Evolutionary conservation across 148 eudicot genomes (phyloP), one percentile per base, ranked within the genome.

Genomic region (Rhododendron ovatum): DNA sequence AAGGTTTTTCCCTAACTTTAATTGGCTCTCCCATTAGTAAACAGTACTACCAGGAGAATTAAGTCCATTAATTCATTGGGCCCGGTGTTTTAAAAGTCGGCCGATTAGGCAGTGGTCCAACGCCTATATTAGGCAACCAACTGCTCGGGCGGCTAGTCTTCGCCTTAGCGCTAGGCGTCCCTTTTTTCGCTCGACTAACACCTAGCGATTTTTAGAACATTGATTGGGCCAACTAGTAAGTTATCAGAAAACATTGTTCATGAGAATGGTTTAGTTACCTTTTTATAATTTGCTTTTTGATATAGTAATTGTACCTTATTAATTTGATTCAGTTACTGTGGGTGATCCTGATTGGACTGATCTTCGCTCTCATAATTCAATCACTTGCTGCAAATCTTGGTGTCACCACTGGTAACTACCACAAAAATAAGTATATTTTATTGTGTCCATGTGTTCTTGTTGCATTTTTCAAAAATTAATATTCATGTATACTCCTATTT

Each of bases 331-430:
- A 96, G 99, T 91, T 96, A 78, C 87, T 95, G 9, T 96, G 98
- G 98, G 94, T 96, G 88, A 93, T 94, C 57, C 92, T 96, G 20
- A 89, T 95, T 48, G 98, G 98, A 80, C 87, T 96, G 83, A 89
- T 95, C 10, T 96, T 96, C 65, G 98, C 99, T 39, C 90, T 95
- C 43, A 91, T 95, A 17, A 96, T 95, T 50, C 99, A 96, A 85
- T 94, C 99, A 26, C 92, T 96, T 17, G 98, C 98, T 9, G 98
- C 98, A 45, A 95, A 96, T 78, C 96, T 96, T 79, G 98, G 98
- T n/a, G 99, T 96, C 85, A 89, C 88, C 83, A 95, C 98, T 0
- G 98, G 99, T 96, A 86, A 86, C 82, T 13, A 6, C 45, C 7
- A 41, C 45, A 41, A 41, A 39, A 41, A 41, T 6, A 41, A 41